These are phyloP conservation scores for Capsicum pubescens DNA, from an alignment of 257 asterid genomes.

Conservation along the genomic window DNA sequence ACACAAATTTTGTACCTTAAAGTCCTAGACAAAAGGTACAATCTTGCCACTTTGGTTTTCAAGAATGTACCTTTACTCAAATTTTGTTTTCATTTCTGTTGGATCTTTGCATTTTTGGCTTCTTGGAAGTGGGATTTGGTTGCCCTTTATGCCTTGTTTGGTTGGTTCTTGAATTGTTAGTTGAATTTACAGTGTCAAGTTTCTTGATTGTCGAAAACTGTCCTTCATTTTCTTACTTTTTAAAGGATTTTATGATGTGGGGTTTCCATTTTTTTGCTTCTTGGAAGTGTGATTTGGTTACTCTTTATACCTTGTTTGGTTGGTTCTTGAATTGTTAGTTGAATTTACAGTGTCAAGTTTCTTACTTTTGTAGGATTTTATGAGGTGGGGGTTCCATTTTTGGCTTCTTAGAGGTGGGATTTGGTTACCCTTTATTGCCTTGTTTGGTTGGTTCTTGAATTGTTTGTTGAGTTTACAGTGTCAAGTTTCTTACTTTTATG, in stretches of 20 bases:
- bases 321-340: background rate
- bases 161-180: too few species aligned
- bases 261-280: background rate
- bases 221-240: background rate
- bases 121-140: too few species aligned
- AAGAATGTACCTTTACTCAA: slow-evolving; percentile 9
- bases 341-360: background rate
- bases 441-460: background rate
- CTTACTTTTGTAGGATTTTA: slow-evolving; percentile 8
- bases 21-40: too few species aligned
- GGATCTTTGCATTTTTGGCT: slow-evolving; percentile 9
- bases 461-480: background rate
- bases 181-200: background rate
- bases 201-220: background rate
- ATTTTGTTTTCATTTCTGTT: slow-evolving; percentile 28
- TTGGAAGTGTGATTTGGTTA: background rate
- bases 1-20: too few species aligned
- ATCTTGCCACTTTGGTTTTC: background rate
- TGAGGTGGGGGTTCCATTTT: background rate
- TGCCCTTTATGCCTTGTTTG: too few species aligned
- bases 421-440: background rate
- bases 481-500: background rate
- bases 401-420: background rate
- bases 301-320: background rate
- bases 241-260: slow-evolving; percentile 20